These are phyloP conservation scores for Venturia carpophila DNA, from an alignment of 2,329 filamentous ascomycete species.

Conservation along the genomic window DNA sequence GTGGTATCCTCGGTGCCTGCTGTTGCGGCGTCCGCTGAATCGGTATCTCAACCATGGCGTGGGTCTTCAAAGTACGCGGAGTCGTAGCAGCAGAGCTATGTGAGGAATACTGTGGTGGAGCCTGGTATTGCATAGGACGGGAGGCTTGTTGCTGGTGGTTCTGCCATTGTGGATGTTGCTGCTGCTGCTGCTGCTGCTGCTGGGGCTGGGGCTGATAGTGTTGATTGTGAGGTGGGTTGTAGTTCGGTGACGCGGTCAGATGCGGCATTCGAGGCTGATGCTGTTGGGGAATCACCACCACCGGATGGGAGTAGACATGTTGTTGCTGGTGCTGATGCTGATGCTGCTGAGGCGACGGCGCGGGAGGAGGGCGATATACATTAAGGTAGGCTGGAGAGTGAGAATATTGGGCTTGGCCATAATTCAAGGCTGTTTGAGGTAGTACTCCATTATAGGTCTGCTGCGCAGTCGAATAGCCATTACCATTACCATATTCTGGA, in stretches of 20 bases:
- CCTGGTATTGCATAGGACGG: constrained; percentile 20
- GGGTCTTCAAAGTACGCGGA: constrained; percentile 9
- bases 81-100: constrained; percentile 12
- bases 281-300: constrained; percentile 23
- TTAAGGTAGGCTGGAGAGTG: constrained; percentile 4
- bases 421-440: background rate
- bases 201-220: constrained; percentile 14
- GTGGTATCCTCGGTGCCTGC: constrained; percentile 22
- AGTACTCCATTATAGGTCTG: background rate
- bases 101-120: constrained; percentile 18
- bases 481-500: background rate
- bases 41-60: constrained; percentile 16
- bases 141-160: constrained; percentile 32
- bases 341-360: constrained; percentile 1
- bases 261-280: constrained; percentile 1
- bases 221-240: background rate
- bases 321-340: background rate
- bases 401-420: constrained; percentile 3
- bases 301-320: constrained; percentile 19
- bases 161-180: constrained; percentile 29
- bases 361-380: constrained; percentile 3
- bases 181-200: constrained; percentile 22
- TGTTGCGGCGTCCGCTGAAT: constrained; percentile 25
- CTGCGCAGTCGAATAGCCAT: constrained; percentile 4
- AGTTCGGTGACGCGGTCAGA: constrained; percentile 9